Evolutionary conservation across 495 filamentous ascomycete species (phyloP).

Genomic region (Hypoxylon crocopeplum): DNA sequence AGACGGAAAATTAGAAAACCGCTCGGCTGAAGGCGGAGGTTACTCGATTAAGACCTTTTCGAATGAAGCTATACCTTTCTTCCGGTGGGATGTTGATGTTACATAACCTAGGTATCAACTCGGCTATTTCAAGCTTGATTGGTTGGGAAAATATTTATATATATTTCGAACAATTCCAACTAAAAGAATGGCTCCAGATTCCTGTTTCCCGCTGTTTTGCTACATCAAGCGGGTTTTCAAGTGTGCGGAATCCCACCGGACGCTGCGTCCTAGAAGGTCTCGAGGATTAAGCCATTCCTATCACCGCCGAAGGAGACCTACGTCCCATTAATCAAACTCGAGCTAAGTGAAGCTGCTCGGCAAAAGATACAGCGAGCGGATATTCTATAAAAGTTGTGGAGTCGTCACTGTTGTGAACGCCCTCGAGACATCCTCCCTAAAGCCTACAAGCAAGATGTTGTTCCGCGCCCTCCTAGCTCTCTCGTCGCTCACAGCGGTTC

Average conservation of each 20-base stretch:
- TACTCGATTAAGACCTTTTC: slow-evolving; percentile 10
- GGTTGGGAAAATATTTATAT: slow-evolving; percentile 2
- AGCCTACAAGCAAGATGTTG: slow-evolving; percentile 19
- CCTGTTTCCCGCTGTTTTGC: not conserved
- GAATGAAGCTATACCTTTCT: slow-evolving; percentile 3
- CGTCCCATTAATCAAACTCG: not conserved
- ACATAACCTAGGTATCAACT: not conserved
- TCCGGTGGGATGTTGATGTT: slow-evolving; percentile 21
- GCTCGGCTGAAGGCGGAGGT: too few relatives aligned
- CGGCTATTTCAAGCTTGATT: not conserved
- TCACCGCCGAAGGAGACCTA: not conserved
- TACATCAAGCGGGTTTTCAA: not conserved
- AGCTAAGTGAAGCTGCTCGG: not conserved
- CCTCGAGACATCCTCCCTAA: too few relatives aligned
- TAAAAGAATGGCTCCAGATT: slow-evolving; percentile 7
- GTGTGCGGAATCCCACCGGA: slow-evolving; percentile 12
- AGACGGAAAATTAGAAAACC: too few relatives aligned
- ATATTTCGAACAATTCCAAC: too few relatives aligned
- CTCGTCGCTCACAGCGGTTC: slow-evolving; percentile 25
- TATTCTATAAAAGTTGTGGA: too few relatives aligned
- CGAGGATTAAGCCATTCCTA: not conserved
- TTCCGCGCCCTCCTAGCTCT: slow-evolving; percentile 23
- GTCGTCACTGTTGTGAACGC: too few relatives aligned
- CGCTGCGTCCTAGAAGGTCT: not conserved
- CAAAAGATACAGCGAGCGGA: not conserved